Evolutionary conservation across 768 basidiomycete species (phyloP).

Genomic region (Serpula lacrymans): DNA sequence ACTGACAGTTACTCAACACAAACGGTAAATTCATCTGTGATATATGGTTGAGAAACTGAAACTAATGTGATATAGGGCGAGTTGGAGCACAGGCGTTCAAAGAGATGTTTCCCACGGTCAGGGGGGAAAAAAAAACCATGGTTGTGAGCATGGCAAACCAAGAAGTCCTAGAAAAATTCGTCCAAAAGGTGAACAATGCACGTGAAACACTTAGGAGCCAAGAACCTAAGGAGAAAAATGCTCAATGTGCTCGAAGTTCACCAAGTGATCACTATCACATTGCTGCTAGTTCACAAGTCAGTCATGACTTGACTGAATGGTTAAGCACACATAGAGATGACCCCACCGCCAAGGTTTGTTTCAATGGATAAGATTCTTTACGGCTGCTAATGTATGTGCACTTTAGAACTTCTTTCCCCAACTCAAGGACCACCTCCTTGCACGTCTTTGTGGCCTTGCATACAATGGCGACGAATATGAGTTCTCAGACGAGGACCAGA

Average conservation of each 20-base stretch:
- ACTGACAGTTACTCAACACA: constrained; percentile 35
- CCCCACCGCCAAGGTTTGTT: constrained; percentile 17
- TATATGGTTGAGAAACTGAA: background rate
- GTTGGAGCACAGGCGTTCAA: constrained; percentile 32
- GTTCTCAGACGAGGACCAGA: constrained; percentile 20
- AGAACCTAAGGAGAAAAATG: background rate
- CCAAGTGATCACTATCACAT: constrained; percentile 18
- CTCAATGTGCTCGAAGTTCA: constrained; percentile 3
- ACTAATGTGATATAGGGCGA: constrained; percentile 33
- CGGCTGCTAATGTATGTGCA: background rate
- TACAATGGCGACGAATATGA: constrained; percentile 11
- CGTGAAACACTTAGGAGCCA: background rate
- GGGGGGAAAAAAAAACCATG: constrained; percentile 27
- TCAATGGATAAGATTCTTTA: background rate
- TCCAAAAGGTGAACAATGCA: constrained; percentile 13
- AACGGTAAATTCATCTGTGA: constrained; percentile 12
- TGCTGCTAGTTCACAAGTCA: constrained; percentile 7
- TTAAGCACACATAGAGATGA: constrained; percentile 10
- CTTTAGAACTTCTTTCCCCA: constrained; percentile 27
- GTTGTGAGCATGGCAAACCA: constrained; percentile 25
- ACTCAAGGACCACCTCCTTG: constrained; percentile 10
- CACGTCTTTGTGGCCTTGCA: background rate
- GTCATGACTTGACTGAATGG: constrained; percentile 12
- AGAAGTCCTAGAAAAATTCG: constrained; percentile 13
- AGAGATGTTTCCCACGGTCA: constrained; percentile 31